Evolutionary conservation across 345 rosid species (phyloP).

Genomic region (Sonneratia alba): DNA sequence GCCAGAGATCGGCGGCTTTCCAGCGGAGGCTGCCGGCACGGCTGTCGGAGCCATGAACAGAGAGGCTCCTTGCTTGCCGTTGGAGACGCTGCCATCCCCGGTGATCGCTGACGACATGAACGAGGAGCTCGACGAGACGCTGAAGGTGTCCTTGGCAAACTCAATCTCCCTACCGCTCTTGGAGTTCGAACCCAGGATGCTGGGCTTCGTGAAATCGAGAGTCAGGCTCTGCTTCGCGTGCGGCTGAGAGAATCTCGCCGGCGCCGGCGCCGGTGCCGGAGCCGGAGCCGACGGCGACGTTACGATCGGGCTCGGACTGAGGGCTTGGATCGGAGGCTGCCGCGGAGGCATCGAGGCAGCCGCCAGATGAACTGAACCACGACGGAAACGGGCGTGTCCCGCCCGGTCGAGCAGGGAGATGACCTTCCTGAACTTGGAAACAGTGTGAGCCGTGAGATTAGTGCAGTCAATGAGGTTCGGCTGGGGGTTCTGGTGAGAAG

Average conservation of each 20-base stretch:
- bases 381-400: constrained; percentile 90
- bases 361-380: constrained; percentile 47
- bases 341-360: constrained; percentile 19
- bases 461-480: constrained; percentile 44
- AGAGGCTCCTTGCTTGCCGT: constrained; percentile 68
- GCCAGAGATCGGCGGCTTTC: constrained; percentile 62
- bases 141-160: constrained; percentile 60
- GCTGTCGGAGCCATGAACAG: constrained; percentile 38
- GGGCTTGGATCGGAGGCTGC: not conserved
- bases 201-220: constrained; percentile 70
- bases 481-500: constrained; percentile 26
- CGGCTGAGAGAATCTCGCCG: constrained; percentile 35
- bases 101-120: constrained; percentile 79
- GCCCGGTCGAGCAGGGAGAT: constrained; percentile 70
- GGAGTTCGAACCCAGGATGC: constrained; percentile 29
- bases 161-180: constrained; percentile 41
- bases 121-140: constrained; percentile 74
- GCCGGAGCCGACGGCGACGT: constrained; percentile 3
- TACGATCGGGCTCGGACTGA: not conserved
- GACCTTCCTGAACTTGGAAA: constrained; percentile 63
- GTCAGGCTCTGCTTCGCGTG: constrained; percentile 52
- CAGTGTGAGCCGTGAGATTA: constrained; percentile 54
- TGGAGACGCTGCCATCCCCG: constrained; percentile 90
- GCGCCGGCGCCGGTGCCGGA: not conserved
- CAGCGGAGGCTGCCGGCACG: constrained; percentile 42